A percentile compares a stretch with the other conserved stretches of the same genome.
These are phyloP conservation scores for Camillea tinctor DNA, from an alignment of 2,329 filamentous ascomycete genomes.

Conservation along the genomic window DNA sequence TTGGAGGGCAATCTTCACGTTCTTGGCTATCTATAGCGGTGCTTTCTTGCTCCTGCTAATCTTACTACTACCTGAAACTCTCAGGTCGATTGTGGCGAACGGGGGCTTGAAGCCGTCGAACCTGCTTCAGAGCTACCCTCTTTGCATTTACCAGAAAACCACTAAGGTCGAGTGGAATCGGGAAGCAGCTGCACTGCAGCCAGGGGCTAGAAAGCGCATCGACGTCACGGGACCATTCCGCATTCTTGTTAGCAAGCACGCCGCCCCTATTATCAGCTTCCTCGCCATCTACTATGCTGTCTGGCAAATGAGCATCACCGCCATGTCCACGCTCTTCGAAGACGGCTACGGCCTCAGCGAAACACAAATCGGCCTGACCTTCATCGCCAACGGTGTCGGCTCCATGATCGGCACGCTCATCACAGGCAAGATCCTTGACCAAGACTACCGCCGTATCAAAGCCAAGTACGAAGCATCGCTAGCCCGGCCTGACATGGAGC, in stretches of 20 bases:
- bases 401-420: slow-evolving; percentile 52
- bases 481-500: neutral
- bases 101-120: slow-evolving; percentile 30
- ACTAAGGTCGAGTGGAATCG: slow-evolving; percentile 26
- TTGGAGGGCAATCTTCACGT: slow-evolving; percentile 56
- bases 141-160: slow-evolving; percentile 33
- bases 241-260: slow-evolving; percentile 45
- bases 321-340: slow-evolving; percentile 49
- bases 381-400: slow-evolving; percentile 54
- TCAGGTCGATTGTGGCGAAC: slow-evolving; percentile 43
- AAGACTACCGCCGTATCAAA: slow-evolving; percentile 47
- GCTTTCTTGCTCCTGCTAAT: slow-evolving; percentile 40
- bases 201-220: slow-evolving; percentile 34
- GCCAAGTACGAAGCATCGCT: slow-evolving; percentile 23
- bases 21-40: slow-evolving; percentile 44
- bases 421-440: slow-evolving; percentile 51
- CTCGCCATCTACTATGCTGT: slow-evolving; percentile 51
- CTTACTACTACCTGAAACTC: slow-evolving; percentile 46
- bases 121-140: slow-evolving; percentile 28
- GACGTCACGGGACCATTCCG: slow-evolving; percentile 45
- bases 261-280: slow-evolving; percentile 45
- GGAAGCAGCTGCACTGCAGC: slow-evolving; percentile 8
- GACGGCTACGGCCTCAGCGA: slow-evolving; percentile 41
- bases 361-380: slow-evolving; percentile 48
- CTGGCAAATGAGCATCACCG: slow-evolving; percentile 56